phyloP scores from a whole-genome alignment of 208 protist genomes.

The Leishmania arabica region DNA sequence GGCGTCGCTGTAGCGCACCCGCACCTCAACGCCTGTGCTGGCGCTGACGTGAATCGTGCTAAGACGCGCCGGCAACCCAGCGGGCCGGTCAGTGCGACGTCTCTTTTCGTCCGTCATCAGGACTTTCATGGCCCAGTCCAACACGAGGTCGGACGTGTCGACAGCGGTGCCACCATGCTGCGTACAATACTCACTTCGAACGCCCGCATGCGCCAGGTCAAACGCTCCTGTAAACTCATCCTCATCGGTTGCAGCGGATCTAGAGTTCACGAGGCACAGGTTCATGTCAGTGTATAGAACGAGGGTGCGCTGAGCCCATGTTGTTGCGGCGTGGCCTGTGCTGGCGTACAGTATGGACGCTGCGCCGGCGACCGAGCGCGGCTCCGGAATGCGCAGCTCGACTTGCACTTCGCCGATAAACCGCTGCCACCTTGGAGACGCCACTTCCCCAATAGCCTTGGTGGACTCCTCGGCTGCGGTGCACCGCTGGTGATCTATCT shows the following conservation, averaged over 20 bases:
- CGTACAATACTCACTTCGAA: conserved; percentile 27
- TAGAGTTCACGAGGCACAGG: conserved; percentile 17
- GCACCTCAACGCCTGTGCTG: conserved; percentile 45
- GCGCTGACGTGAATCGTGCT: conserved; percentile 32
- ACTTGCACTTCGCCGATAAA: conserved; percentile 28
- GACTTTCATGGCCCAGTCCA: conserved; percentile 31
- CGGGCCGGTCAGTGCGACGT: background rate
- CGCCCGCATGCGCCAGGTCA: conserved; percentile 23
- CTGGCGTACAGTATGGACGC: background rate
- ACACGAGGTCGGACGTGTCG: conserved; percentile 11
- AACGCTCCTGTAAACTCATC: conserved; percentile 23
- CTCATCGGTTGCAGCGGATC: background rate
- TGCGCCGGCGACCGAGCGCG: background rate
- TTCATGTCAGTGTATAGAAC: conserved; percentile 31
- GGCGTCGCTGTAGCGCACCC: conserved; percentile 53
- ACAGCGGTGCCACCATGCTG: conserved; percentile 1
- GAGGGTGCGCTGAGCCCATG: conserved; percentile 21
- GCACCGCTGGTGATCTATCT: background rate
- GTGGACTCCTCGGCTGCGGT: background rate
- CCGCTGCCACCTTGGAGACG: conserved; percentile 8
- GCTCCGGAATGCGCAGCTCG: conserved; percentile 26
- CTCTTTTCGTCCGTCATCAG: conserved; percentile 26
- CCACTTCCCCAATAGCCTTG: background rate
- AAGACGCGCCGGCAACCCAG: background rate
- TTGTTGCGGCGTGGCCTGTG: background rate